Conservation (phyloP, 345 rosid genomes). For the Xanthoceras sorbifolium region DNA sequence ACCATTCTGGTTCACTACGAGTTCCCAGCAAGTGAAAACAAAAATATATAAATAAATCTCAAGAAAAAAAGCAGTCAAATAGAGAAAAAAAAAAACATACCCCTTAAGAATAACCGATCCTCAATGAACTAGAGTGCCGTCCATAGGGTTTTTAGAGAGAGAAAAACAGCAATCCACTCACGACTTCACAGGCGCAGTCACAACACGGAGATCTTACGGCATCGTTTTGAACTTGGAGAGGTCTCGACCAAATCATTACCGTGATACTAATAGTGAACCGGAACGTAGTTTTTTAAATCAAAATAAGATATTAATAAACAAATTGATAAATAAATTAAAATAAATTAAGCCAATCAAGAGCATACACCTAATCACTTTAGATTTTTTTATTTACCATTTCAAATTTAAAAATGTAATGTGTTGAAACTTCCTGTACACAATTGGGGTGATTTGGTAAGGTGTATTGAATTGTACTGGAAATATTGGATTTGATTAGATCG, state of each 20-base stretch:
- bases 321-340: too few species aligned
- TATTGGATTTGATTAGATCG: too few species aligned
- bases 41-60: neutral
- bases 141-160: conserved; percentile 18
- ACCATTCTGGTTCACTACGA: neutral
- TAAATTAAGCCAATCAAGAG: too few species aligned
- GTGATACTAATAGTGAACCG: too few species aligned
- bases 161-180: neutral
- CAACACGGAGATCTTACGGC: neutral
- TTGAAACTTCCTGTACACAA: too few species aligned
- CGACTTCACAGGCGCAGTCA: neutral
- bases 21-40: neutral
- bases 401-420: too few species aligned
- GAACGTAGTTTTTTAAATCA: neutral
- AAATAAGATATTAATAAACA: too few species aligned
- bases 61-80: neutral
- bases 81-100: neutral
- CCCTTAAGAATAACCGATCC: neutral
- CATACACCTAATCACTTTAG: too few species aligned
- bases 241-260: neutral
- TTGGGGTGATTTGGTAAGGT: too few species aligned
- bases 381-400: too few species aligned
- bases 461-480: too few species aligned
- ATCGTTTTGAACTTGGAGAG: conserved; percentile 6
- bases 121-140: neutral